A percentile compares a stretch with the other conserved stretches of the same genome.
phyloP scores from a whole-genome alignment of 1,139 yeast genomes.

The Schizosaccharomyces versatilis region DNA sequence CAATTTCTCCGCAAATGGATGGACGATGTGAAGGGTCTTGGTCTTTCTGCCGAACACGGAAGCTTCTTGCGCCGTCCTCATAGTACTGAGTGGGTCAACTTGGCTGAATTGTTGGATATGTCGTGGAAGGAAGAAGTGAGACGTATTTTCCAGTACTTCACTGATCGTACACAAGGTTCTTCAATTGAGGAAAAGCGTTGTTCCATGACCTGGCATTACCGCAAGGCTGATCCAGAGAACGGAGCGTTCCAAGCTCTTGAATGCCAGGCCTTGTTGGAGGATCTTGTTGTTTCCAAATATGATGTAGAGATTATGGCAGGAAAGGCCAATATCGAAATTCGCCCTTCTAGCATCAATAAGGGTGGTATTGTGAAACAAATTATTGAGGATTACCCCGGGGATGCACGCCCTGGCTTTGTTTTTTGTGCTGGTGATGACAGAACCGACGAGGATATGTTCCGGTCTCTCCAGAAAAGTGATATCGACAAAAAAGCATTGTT shows the following conservation, averaged over 20 bases:
- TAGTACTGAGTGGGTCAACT: conserved; percentile 47
- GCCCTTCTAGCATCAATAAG: conserved; percentile 83
- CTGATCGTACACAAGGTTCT: conserved; percentile 80
- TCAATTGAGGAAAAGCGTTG: conserved; percentile 72
- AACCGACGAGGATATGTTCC: conserved; percentile 92
- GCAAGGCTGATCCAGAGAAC: conserved; percentile 80
- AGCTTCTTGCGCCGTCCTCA: conserved; percentile 67
- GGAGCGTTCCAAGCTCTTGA: conserved; percentile 70
- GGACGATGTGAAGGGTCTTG: conserved; percentile 40
- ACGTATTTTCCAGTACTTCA: conserved; percentile 47
- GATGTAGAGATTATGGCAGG: conserved; percentile 95
- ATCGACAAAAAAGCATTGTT: conserved; percentile 26
- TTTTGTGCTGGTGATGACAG: conserved; percentile 86
- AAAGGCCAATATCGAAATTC: conserved; percentile 87
- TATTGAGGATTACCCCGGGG: conserved; percentile 24
- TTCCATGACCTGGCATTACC: conserved; percentile 93
- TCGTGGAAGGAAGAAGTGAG: conserved; percentile 75
- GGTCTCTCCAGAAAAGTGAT: conserved; percentile 37
- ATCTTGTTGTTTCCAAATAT: conserved; percentile 38
- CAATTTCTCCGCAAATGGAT: conserved; percentile 74
- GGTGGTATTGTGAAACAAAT: conserved; percentile 83
- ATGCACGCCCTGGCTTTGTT: conserved; percentile 53
- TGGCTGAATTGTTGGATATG: conserved; percentile 72
- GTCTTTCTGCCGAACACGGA: conserved; percentile 92
- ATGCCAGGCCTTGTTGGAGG: conserved; percentile 41